Base-by-base conservation (phyloP, 2,329 filamentous ascomycete species). In the Juglanconis oblonga region DNA sequence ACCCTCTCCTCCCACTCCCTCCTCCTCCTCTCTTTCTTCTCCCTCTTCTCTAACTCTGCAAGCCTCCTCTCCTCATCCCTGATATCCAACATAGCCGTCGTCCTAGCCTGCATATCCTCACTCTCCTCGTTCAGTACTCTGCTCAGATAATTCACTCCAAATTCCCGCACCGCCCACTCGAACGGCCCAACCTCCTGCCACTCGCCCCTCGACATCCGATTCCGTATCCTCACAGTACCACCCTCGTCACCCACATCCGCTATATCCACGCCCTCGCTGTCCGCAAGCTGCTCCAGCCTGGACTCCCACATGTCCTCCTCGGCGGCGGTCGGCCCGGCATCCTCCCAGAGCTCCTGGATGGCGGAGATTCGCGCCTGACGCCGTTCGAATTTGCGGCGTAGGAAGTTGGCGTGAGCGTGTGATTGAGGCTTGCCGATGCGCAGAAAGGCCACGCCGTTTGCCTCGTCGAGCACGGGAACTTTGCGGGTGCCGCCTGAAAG, bases 351-450 rank as follows among this genome's bases (percentile, higher is more conserved):
- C 6, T 73, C 66, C 8, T 76, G 63, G 1, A 77, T 66, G 14
- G 67, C 67, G 51, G 74, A 61, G 11, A 81, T 70, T 14, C 78
- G 73, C 49, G 70, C 69, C 48, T 78, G 72, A n/a, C 80, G 79
- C 44, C 73, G 69, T 4, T 69, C 62, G 17, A 81, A 71, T 66
- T 83, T 84, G 53, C 82, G 75, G 9, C 78, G 75, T 2, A 93
- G 67, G 14, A 87, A 78, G 8, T 81, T 74, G n/a, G 79, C 82
- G 24, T 93, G 72, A n/a, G 73, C 72, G 0, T 70, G 69, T 2
- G 87, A 81, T 70, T 92, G 87, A 4, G 87, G 86, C 70, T 89
- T 90, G 63, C 76, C 80, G 49, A 88, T 73, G 40, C 90, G 84
- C 33, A 94, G 71, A 67, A 92, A 88, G 0, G 88, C 84, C 31